Percentiles rank a stretch among this genome's conserved stretches.
These are phyloP conservation scores for Capronia epimyces DNA, from an alignment of 2,329 filamentous ascomycete species.

Conservation along the genomic window DNA sequence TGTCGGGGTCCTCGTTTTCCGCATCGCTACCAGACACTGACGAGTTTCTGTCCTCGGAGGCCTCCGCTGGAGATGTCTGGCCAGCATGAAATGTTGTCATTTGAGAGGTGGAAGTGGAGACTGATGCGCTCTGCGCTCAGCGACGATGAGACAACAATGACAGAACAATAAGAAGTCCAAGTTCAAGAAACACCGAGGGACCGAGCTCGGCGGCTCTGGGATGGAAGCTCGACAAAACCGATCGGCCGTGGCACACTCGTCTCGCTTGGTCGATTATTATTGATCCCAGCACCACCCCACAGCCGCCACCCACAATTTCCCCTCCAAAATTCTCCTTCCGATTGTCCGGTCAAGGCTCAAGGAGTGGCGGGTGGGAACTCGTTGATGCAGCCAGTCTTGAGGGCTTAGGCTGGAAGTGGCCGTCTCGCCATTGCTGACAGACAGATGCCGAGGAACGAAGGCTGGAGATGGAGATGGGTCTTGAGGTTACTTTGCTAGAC, in stretches of 20 bases:
- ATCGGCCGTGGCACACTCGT: background rate
- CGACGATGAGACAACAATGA: constrained; percentile 1
- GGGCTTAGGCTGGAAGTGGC: background rate
- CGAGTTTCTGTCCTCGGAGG: constrained; percentile 21
- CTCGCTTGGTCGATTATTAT: background rate
- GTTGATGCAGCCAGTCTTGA: background rate
- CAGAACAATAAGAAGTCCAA: background rate
- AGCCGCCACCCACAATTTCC: background rate
- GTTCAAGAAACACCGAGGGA: constrained; percentile 9
- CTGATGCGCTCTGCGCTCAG: background rate
- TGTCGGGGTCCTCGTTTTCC: constrained; percentile 20
- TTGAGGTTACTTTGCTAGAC: background rate
- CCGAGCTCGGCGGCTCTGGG: constrained; percentile 10
- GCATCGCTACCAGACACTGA: constrained; percentile 20
- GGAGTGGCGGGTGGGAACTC: background rate
- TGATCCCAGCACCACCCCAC: background rate
- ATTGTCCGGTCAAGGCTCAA: background rate
- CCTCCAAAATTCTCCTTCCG: background rate
- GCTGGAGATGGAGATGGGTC: background rate
- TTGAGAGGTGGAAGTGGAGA: constrained; percentile 6
- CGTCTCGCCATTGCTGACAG: background rate
- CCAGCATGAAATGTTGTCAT: constrained; percentile 17
- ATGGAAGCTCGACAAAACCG: constrained; percentile 1
- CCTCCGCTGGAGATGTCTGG: constrained; percentile 18
- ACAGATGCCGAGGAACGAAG: background rate